phyloP scores from a whole-genome alignment of 495 filamentous ascomycete species.

The Pseudoneurospora amorphoporcata region DNA sequence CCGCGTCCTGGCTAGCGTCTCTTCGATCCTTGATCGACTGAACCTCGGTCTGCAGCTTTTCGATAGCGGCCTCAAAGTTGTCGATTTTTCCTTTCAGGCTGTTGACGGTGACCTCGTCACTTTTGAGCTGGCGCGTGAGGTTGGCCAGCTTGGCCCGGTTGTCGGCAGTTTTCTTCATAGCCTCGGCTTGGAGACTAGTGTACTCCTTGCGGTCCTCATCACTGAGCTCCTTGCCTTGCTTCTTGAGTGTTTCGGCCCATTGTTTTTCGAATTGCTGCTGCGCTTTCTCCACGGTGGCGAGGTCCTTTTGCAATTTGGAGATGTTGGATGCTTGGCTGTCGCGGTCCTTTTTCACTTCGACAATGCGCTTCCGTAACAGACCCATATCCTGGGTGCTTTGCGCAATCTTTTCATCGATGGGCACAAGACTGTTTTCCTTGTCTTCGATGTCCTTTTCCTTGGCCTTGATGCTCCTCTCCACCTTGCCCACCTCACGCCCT shows the following conservation, averaged over 20 bases:
- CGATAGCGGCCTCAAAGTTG: slow-evolving; percentile 56
- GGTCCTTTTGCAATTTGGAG: slow-evolving; percentile 64
- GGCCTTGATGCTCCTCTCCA: slow-evolving; percentile 69
- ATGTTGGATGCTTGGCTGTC: slow-evolving; percentile 55
- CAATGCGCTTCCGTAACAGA: slow-evolving; percentile 53
- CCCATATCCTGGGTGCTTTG: slow-evolving; percentile 63
- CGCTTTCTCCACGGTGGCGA: slow-evolving; percentile 78
- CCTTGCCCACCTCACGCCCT: slow-evolving; percentile 66
- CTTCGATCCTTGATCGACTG: slow-evolving; percentile 57
- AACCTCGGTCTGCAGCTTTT: slow-evolving; percentile 64
- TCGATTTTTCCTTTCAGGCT: slow-evolving; percentile 82
- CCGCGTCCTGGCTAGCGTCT: slow-evolving; percentile 43
- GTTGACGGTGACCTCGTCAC: slow-evolving; percentile 78
- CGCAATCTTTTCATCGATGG: slow-evolving; percentile 86
- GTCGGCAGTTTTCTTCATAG: slow-evolving; percentile 69
- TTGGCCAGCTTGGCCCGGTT: slow-evolving; percentile 80
- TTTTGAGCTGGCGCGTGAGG: slow-evolving; percentile 72
- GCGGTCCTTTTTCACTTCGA: slow-evolving; percentile 62
- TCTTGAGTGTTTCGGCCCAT: slow-evolving; percentile 70
- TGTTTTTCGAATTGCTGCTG: slow-evolving; percentile 82
- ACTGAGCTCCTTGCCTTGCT: slow-evolving; percentile 75
- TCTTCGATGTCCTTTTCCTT: slow-evolving; percentile 87
- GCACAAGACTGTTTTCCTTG: slow-evolving; percentile 73
- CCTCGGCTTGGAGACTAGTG: slow-evolving; percentile 72
- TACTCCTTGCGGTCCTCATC: slow-evolving; percentile 86